Evolutionary conservation across 78 protist species (phyloP).

Genomic region (Polysphondylium violaceum): DNA sequence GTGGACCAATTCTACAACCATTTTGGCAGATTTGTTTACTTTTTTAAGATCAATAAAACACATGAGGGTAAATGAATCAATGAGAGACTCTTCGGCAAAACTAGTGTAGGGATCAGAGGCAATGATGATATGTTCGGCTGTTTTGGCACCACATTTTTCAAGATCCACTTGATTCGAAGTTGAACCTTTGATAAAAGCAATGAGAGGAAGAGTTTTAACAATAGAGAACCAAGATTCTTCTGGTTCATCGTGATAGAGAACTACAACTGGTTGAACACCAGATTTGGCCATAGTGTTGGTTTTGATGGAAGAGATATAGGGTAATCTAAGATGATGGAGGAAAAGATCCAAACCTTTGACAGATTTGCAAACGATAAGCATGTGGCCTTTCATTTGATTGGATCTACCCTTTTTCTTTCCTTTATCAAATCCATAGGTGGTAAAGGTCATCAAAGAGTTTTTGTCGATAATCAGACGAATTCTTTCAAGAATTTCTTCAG

Average conservation of each 20-base stretch:
- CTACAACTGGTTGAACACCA: constrained; percentile 73
- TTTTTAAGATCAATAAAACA: constrained; percentile 42
- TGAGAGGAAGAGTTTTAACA: constrained; percentile 34
- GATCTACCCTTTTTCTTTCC: constrained; percentile 40
- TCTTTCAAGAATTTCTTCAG: constrained; percentile 56
- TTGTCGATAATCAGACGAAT: constrained; percentile 57
- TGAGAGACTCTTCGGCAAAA: neutral
- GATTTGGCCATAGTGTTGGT: constrained; percentile 1
- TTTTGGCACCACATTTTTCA: constrained; percentile 51
- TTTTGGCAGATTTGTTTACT: constrained; percentile 29
- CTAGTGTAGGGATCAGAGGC: constrained; percentile 29
- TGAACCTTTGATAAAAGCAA: constrained; percentile 69
- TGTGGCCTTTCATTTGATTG: constrained; percentile 52
- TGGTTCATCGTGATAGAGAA: constrained; percentile 58
- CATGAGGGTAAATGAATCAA: constrained; percentile 58
- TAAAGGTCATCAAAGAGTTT: constrained; percentile 58
- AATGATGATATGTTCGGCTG: constrained; percentile 63
- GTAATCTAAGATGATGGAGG: constrained; percentile 43
- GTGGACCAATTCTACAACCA: constrained; percentile 39
- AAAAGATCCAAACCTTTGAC: constrained; percentile 48
- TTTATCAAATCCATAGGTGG: constrained; percentile 54
- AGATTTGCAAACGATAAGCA: constrained; percentile 39
- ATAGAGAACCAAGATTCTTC: constrained; percentile 60
- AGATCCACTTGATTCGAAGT: constrained; percentile 48
- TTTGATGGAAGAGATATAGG: constrained; percentile 45